Base-by-base conservation (phyloP, 805 yeast species). In the Alloascoidea africana region DNA sequence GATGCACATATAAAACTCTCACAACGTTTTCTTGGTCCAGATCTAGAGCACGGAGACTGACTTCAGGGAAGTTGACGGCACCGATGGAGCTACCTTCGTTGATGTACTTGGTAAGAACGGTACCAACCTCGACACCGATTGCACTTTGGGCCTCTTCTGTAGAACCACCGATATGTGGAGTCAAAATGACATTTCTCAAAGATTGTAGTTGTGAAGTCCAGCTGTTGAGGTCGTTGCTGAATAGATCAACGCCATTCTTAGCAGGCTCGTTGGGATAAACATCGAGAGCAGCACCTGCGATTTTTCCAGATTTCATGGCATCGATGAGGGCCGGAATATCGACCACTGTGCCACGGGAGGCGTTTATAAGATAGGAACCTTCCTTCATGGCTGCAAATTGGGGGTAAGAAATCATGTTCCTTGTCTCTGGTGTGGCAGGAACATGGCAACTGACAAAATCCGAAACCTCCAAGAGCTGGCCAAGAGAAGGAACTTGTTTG, bases 41-140 rank as follows among this genome's bases (percentile, higher is more conserved):
- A 52, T 85, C 83, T 47, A 85, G 66, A 23, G 86, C 80, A 64
- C 96, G 82, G 51, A 91, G 69, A 17, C 89, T 65, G 46, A 91
- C 96, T 66, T 91, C 97, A 53, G 98, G 98, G 94, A 91, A 87
- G 72, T 91, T 91, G 42, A 89, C 98, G 4, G 97, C 87, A 52
- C 96, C 97, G 37, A 72, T 72, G 13, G 97, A 82, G 52, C 76
- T 68, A 67, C 98, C 98, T 68, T 89, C 97, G 63, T 87, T 89
- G 59, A 91, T 81, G 66, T 86, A 91, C 56, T 83, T 84, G 46
- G 87, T 68, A 52, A 91, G 69, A 32, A 94, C 76, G 35, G 80
- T 68, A 42, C 79, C 84, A 43, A 91, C 98, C 66, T 91, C 98
- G 43, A 89, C 67, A 64, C 98, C 98, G 54, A 91, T 91, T 32